These are phyloP conservation scores for Ilex asprella DNA, from an alignment of 257 asterid species.

Conservation along the genomic window DNA sequence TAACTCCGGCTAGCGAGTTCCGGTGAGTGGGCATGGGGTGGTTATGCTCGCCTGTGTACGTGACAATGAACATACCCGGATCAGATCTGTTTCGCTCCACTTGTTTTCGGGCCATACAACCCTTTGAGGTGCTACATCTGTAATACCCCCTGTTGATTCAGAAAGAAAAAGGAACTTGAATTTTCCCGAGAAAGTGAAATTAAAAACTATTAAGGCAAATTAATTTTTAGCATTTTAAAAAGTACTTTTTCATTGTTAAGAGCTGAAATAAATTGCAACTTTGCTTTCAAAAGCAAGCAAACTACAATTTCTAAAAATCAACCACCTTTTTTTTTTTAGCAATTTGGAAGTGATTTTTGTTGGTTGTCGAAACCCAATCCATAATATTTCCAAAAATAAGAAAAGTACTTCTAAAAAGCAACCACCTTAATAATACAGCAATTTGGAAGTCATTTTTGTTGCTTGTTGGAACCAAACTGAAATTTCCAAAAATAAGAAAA, in stretches of 20 bases:
- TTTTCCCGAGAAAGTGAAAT: too few species aligned
- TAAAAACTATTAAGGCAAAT: too few species aligned
- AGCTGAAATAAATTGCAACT: background rate
- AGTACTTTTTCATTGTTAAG: background rate
- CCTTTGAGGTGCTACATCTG: conserved; percentile 90
- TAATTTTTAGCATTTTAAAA: too few species aligned
- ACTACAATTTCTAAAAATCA: too few species aligned
- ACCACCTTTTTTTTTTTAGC: too few species aligned
- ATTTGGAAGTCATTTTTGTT: too few species aligned
- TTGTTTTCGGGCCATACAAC: conserved; percentile 89
- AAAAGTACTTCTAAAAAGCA: too few species aligned
- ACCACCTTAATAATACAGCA: too few species aligned
- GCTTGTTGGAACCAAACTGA: too few species aligned
- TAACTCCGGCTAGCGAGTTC: conserved; percentile 84
- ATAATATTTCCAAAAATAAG: background rate
- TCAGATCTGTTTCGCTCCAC: conserved; percentile 96
- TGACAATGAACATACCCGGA: conserved; percentile 83
- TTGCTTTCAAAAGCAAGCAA: background rate
- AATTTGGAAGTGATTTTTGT: background rate
- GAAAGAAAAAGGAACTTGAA: background rate
- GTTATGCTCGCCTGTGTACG: conserved; percentile 87
- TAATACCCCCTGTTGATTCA: conserved; percentile 68
- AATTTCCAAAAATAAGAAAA: too few species aligned
- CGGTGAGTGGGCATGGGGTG: conserved; percentile 94
- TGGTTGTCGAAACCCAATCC: too few species aligned